These are phyloP conservation scores for Hericium coralloides DNA, from an alignment of 768 basidiomycete species.

Conservation along the genomic window DNA sequence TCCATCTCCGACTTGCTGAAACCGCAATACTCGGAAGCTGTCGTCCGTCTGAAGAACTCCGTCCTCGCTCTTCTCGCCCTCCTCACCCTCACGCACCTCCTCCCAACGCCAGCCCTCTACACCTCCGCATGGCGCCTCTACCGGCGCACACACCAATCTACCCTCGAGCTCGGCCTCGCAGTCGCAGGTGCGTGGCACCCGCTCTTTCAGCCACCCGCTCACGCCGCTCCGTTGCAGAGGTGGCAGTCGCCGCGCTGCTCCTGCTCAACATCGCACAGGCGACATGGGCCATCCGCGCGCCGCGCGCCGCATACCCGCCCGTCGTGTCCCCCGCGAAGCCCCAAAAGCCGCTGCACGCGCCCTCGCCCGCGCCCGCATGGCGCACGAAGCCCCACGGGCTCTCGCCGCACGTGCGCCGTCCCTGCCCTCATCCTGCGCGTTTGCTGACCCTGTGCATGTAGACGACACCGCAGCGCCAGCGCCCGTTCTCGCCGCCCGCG, in stretches of 20 bases:
- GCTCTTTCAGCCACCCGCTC: neutral
- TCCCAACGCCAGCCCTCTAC: constrained; percentile 11
- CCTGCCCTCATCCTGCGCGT: neutral
- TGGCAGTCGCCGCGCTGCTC: constrained; percentile 2
- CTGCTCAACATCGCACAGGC: constrained; percentile 10
- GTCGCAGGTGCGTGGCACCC: constrained; percentile 3
- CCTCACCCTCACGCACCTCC: constrained; percentile 14
- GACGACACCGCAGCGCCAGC: constrained; percentile 14
- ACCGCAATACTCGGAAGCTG: neutral
- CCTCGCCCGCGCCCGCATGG: constrained; percentile 3
- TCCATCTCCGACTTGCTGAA: neutral
- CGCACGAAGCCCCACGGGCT: constrained; percentile 3
- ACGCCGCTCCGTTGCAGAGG: neutral
- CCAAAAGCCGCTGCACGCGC: neutral
- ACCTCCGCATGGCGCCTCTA: constrained; percentile 11
- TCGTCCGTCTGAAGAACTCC: neutral
- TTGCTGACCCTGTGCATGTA: neutral
- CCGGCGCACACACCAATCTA: constrained; percentile 10
- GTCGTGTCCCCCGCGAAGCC: constrained; percentile 6
- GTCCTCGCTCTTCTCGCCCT: neutral
- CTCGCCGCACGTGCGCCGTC: constrained; percentile 9
- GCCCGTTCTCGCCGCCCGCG: constrained; percentile 9
- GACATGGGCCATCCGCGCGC: constrained; percentile 6
- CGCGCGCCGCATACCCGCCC: constrained; percentile 6
- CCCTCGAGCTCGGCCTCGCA: constrained; percentile 6